Conservation (phyloP, 177 flowering plant species). For the Vitis hybrid region DNA sequence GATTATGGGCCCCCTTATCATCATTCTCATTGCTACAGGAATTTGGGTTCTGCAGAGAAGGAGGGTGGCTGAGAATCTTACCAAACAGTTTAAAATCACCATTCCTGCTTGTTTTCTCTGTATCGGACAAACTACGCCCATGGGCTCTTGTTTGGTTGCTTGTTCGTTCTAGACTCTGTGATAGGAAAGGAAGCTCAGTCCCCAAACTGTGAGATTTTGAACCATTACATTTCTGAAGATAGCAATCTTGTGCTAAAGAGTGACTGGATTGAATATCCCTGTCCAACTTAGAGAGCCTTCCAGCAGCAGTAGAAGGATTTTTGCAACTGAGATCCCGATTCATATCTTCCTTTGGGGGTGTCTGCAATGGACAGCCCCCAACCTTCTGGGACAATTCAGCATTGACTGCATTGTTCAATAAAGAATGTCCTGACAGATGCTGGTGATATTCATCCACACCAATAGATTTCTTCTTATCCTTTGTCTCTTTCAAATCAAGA, state of each 20-base stretch:
- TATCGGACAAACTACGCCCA: constrained; percentile 39
- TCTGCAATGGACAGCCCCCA: constrained; percentile 39
- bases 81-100: constrained; percentile 89
- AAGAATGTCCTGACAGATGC: constrained; percentile 15
- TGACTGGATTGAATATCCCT: constrained; percentile 13
- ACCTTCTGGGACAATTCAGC: constrained; percentile 39
- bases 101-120: constrained; percentile 45
- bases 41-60: constrained; percentile 35
- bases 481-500: constrained; percentile 22
- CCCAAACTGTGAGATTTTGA: constrained; percentile 19
- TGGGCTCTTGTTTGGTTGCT: constrained; percentile 23
- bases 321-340: constrained; percentile 27
- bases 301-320: constrained; percentile 23
- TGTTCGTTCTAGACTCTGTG: constrained; percentile 24
- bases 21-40: constrained; percentile 25
- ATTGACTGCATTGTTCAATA: constrained; percentile 7
- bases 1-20: constrained; percentile 15
- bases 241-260: constrained; percentile 22
- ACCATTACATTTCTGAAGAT: constrained; percentile 41
- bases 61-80: constrained; percentile 58
- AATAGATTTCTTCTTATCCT: constrained; percentile 16
- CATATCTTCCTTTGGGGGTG: constrained; percentile 31
- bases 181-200: constrained; percentile 30
- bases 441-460: constrained; percentile 20
- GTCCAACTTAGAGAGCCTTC: constrained; percentile 22